Conservation (phyloP, 2,329 filamentous ascomycete species). For the Fusarium camptoceras region DNA sequence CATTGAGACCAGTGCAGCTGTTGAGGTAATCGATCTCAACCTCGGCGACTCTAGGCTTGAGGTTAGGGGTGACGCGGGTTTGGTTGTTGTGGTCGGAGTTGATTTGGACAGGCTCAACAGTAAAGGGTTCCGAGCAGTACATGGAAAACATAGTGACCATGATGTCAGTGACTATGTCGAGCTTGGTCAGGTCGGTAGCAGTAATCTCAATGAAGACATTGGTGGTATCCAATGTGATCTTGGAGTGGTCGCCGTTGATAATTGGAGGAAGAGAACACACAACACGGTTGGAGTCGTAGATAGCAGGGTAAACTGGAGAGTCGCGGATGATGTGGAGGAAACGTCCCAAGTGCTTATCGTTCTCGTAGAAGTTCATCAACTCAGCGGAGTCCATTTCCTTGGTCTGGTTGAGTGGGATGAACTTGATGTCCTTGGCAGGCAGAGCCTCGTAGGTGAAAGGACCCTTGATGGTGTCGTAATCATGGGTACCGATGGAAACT, state of each 20-base stretch:
- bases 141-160: conserved; percentile 97
- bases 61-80: conserved; percentile 82
- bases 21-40: conserved; percentile 96
- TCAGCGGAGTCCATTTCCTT: conserved; percentile 88
- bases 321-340: conserved; percentile 96
- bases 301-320: conserved; percentile 93
- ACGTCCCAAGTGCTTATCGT: conserved; percentile 89
- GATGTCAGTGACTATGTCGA: conserved; percentile 95
- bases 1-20: conserved; percentile 84
- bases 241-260: conserved; percentile 97
- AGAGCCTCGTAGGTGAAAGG: conserved; percentile 98
- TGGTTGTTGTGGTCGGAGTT: conserved; percentile 91
- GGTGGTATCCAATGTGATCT: conserved; percentile 90
- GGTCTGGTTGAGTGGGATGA: conserved; percentile 89
- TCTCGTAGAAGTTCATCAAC: conserved; percentile 95
- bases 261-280: conserved; percentile 97
- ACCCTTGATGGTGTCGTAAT: conserved; percentile 91
- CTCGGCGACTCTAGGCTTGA: conserved; percentile 79
- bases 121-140: conserved; percentile 89
- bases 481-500: conserved; percentile 97
- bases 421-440: conserved; percentile 90
- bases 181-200: conserved; percentile 93
- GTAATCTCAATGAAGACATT: conserved; percentile 99
- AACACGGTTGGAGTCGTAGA: conserved; percentile 86
- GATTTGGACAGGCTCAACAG: conserved; percentile 92